phyloP scores from a whole-genome alignment of 768 basidiomycete genomes.

The Sporobolomyces roseus region DNA sequence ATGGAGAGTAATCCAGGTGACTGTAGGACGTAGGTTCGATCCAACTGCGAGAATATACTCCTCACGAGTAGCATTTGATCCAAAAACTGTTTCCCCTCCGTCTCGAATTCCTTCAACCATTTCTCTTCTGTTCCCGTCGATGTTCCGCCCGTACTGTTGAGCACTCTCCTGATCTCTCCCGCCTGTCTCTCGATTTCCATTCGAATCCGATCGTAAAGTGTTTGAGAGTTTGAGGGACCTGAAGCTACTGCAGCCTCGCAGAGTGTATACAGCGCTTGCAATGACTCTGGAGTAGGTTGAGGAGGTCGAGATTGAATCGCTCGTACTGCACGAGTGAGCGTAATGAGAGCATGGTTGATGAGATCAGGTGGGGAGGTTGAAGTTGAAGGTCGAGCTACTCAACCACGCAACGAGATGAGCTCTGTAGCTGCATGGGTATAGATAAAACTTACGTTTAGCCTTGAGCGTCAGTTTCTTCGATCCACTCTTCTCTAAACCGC shows the following conservation, averaged over 20 bases:
- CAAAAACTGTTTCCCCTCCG: constrained; percentile 63
- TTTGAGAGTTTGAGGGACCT: constrained; percentile 54
- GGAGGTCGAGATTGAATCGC: constrained; percentile 43
- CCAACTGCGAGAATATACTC: constrained; percentile 67
- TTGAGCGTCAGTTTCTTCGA: constrained; percentile 27
- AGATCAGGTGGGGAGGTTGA: neutral
- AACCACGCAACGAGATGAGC: neutral
- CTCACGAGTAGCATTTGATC: constrained; percentile 58
- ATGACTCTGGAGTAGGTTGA: constrained; percentile 41
- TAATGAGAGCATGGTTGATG: constrained; percentile 20
- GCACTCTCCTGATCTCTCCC: constrained; percentile 50
- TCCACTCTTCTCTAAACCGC: constrained; percentile 9
- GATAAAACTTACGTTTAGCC: neutral
- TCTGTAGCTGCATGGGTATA: neutral
- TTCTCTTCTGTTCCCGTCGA: constrained; percentile 48
- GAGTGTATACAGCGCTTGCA: constrained; percentile 42
- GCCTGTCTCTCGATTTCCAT: constrained; percentile 62
- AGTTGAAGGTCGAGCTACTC: neutral
- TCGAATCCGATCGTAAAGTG: constrained; percentile 59
- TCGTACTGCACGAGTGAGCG: constrained; percentile 42
- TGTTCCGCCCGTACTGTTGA: constrained; percentile 45
- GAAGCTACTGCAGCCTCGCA: constrained; percentile 46
- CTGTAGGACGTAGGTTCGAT: constrained; percentile 60
- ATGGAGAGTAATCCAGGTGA: constrained; percentile 52
- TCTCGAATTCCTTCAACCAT: constrained; percentile 63